Base-by-base conservation (phyloP, 345 rosid species). In the Hypericum perforatum region DNA sequence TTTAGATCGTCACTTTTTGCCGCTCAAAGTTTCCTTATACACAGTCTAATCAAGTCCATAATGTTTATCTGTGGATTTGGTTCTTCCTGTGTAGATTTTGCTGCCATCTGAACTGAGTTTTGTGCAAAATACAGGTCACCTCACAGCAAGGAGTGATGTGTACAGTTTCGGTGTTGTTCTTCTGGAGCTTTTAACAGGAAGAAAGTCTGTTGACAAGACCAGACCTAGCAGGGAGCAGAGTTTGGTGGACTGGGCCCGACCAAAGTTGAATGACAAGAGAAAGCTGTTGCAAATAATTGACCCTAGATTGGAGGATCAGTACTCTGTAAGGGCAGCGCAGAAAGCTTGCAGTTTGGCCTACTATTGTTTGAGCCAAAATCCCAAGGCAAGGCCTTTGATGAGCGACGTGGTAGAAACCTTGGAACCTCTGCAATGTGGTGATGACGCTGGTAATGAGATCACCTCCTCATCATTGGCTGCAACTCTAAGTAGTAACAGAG, bases 91-190 rank as follows among this genome's bases (percentile, higher is more conserved):
- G 11, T 5, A 43, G 10, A 5, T 43, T 43, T 43, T 11, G 5
- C 10, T 6, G 47, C 13, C 12, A 43, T 6, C 5, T n/a, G 47
- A 15, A 12, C 49, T 45, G 5, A 5, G 7, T 45, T n/a, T 45
- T 45, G 6, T 9, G n/a, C 7, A 16, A 15, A 54, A 63, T 74
- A 58, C 77, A 88, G 98, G 98, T 54, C 98, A 92, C 68, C 66
- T 92, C 63, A 92, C 95, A 61, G 95, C 95, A 38, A 77, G 96
- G 68, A 92, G 98, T 43, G 95, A 88, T 55, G 96, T 92, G 39
- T 88, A 81, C 75, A 92, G 98, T 76, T 92, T 88, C 39, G 97
- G 97, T 39, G 98, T 92, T 69, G 95, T 89, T 54, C 95, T 89
- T 56, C 72, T 89, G 58, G 97, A 89, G 78, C 85, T 88, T 62